Conservation (phyloP, 768 basidiomycete genomes). For the Rickenella mellea region DNA sequence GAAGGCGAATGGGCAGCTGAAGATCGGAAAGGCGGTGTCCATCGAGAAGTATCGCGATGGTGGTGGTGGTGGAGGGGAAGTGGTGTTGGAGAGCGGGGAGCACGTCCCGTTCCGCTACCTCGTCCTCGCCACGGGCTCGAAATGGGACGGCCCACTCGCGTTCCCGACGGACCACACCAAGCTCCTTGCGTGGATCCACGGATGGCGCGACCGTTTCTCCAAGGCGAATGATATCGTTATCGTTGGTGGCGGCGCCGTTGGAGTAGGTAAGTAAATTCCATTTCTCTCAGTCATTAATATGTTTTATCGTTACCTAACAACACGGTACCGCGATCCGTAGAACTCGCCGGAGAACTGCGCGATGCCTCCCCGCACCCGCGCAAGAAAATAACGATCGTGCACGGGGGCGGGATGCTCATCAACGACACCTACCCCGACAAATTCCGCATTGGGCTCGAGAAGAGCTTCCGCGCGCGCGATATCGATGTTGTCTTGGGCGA, state of each 20-base stretch:
- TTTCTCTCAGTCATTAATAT: neutral
- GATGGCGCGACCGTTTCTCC: conserved; percentile 21
- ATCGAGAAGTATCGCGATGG: too few species aligned
- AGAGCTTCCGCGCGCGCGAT: conserved; percentile 30
- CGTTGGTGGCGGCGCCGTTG: conserved; percentile 50
- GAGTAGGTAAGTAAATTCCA: conserved; percentile 24
- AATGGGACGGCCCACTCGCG: conserved; percentile 39
- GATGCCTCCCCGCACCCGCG: conserved; percentile 32
- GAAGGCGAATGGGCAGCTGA: too few species aligned
- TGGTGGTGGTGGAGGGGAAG: conserved; percentile 31
- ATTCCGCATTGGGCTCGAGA: conserved; percentile 38
- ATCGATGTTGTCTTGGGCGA: conserved; percentile 46
- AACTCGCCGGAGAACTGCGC: conserved; percentile 35
- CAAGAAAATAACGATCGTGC: conserved; percentile 60
- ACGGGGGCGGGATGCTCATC: conserved; percentile 38
- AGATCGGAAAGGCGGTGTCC: conserved; percentile 25
- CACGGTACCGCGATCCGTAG: conserved; percentile 5
- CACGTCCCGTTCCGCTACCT: conserved; percentile 44
- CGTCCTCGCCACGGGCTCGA: conserved; percentile 49
- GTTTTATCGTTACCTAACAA: neutral
- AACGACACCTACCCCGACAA: conserved; percentile 45
- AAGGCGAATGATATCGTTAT: conserved; percentile 32
- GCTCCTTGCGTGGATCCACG: conserved; percentile 20
- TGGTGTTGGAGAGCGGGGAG: conserved; percentile 43
- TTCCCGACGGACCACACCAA: conserved; percentile 27